phyloP scores from a whole-genome alignment of 768 basidiomycete species.

The Kondoa subrosea region DNA sequence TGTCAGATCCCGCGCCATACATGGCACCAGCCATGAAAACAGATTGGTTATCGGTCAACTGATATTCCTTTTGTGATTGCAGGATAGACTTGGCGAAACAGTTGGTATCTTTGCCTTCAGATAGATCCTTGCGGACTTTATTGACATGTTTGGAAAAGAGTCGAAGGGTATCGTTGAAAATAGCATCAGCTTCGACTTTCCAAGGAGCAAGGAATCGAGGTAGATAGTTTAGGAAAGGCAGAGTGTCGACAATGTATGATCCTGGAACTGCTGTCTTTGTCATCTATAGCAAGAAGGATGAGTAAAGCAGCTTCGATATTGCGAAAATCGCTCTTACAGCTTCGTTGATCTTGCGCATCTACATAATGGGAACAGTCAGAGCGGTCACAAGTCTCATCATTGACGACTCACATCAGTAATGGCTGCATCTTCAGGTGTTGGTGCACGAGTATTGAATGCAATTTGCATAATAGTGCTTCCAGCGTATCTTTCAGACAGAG shows the following conservation, averaged over 20 bases:
- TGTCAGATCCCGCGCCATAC: conserved; percentile 16
- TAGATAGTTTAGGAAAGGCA: conserved; percentile 24
- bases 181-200: conserved; percentile 21
- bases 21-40: conserved; percentile 26
- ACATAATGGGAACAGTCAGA: background rate
- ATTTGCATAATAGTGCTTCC: conserved; percentile 27
- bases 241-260: conserved; percentile 24
- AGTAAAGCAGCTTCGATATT: conserved; percentile 18
- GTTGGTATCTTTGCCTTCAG: conserved; percentile 16
- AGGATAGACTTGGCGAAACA: conserved; percentile 22
- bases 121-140: conserved; percentile 11
- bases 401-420: conserved; percentile 19
- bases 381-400: background rate
- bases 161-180: conserved; percentile 20
- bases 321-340: background rate
- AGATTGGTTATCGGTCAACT: conserved; percentile 22
- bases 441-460: conserved; percentile 25
- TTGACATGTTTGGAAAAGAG: conserved; percentile 23
- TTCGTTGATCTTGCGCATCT: background rate
- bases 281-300: conserved; percentile 19
- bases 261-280: conserved; percentile 26
- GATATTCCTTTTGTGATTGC: conserved; percentile 19
- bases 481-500: conserved; percentile 13
- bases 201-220: conserved; percentile 22
- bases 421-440: conserved; percentile 20